Base-by-base conservation (phyloP, 1,139 yeast species). In the Schizosaccharomyces versatilis region DNA sequence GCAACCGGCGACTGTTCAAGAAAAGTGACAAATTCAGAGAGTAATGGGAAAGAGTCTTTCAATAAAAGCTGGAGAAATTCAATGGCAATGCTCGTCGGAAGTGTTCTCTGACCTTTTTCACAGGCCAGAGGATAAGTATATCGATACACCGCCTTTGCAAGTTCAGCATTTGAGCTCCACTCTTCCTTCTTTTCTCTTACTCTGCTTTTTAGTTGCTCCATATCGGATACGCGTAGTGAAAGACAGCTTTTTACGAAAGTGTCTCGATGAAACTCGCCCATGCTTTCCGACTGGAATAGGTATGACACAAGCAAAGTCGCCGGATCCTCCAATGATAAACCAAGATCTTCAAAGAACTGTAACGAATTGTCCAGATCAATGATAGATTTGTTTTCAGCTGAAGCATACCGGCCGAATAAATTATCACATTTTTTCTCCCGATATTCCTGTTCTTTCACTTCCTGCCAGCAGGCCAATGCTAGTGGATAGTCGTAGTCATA, bases 21-120 rank as follows among this genome's bases (percentile, higher is more conserved):
- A 65, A 74, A 85, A n/a, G 63, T 67, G 55, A 70, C 71, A 84
- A 82, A 84, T 55, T 68, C 73, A 42, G 15, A 8, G n/a, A 42
- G 48, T n/a, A 42, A 2, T 15, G 24, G 36, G 15, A 42, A 42
- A 2, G 24, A 17, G 3, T 12, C 19, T 14, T 42, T 42, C 12
- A 42, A 12, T 7, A 42, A 32, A 14, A 42, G 53, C 68, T 69
- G 49, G 52, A 52, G 19, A 42, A 42, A 19, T 19, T 42, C 48
- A 14, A 42, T 42, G 19, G 48, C 48, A 6, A 42, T 14, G 17
- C 32, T 7, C 8, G 48, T 42, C 7, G 32, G 14, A 7, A 42
- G 36, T 1, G 48, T 42, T 19, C 19, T 42, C 8, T 42, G 15
- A 14, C 48, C 48, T 14, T 14, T 42, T 8, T 42, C 48, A 42